Evolutionary conservation across 176 grass and related monocot species (phyloP), one percentile per base, ranked within the genome.

Genomic region (Olyra latifolia): DNA sequence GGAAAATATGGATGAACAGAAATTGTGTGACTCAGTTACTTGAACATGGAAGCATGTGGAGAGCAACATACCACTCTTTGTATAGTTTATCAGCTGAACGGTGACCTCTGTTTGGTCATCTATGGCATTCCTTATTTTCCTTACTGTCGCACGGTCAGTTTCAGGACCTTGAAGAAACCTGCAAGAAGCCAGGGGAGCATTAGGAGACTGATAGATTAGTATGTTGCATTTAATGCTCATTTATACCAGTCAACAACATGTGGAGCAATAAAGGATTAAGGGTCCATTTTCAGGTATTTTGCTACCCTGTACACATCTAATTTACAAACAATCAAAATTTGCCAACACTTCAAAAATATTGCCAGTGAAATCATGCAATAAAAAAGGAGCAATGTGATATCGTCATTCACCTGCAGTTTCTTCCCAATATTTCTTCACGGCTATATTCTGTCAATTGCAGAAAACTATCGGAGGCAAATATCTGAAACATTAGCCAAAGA

Each of bases 21-120:
- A 45, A 72, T 48, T 46, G 62, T 38, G 57, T 76, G 12, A 48
- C 17, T 62, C 53, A 49, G 22, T 61, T 62, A 75, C 10, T 40
- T 28, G 44, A 30, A 41, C 60, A 72, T 10, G 41, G 20, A 43
- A 58, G 45, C 6, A 76, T 75, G 49, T 63, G 69, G 66, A 72
- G 17, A 57, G 8, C 69, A 77, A 4, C 84, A 61, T 94, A 98
- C 92, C 90, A 14, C 85, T 94, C 85, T 91, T 98, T 78, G 92
- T 94, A 83, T 92, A 98, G 85, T 98, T 92, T 91, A 98, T 98
- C 54, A 98, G 75, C 75, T 94, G 95, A 89, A 98, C 89, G 2
- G 90, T 94, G 58, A 98, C 88, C 69, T 98, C 90, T 59, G 72
- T 88, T 80, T 98, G 86, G 77, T 91, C 93, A 86, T 98, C 88